A percentile compares a stretch with the other conserved stretches of the same genome.
phyloP scores from a whole-genome alignment of 495 filamentous ascomycete genomes.

The Gamarada debralockiae region DNA sequence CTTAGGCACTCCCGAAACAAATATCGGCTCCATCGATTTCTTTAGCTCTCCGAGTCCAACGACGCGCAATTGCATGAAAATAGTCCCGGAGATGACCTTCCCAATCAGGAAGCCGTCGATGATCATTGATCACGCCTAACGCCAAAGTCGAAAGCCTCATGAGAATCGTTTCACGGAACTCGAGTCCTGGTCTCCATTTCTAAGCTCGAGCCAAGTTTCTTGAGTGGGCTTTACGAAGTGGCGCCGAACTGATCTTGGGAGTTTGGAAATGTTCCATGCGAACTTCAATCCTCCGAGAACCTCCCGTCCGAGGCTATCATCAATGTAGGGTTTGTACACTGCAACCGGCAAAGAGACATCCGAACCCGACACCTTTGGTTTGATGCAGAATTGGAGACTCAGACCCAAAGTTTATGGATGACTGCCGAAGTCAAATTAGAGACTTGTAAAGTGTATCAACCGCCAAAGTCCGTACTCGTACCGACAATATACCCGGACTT shows the following conservation, averaged over 20 bases:
- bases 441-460: too few species aligned
- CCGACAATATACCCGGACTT: too few species aligned
- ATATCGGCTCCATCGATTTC: neutral
- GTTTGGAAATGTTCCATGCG: too few species aligned
- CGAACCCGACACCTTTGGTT: too few species aligned
- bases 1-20: slow-evolving; percentile 11
- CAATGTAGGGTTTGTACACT: too few species aligned
- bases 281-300: too few species aligned
- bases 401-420: too few species aligned
- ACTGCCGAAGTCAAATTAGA: too few species aligned
- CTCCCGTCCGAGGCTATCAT: too few species aligned
- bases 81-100: slow-evolving; percentile 18
- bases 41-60: neutral
- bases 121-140: neutral
- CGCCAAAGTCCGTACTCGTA: too few species aligned
- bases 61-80: slow-evolving; percentile 18
- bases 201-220: neutral
- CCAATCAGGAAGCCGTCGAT: slow-evolving; percentile 13
- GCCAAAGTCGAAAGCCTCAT: neutral
- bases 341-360: too few species aligned
- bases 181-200: neutral
- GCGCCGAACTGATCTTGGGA: slow-evolving; percentile 1
- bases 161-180: neutral
- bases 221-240: slow-evolving; percentile 1
- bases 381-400: too few species aligned